A percentile compares a stretch with the other conserved stretches of the same genome.
These are phyloP conservation scores for Naganishia kalamii DNA, from an alignment of 768 basidiomycete species.

Conservation along the genomic window DNA sequence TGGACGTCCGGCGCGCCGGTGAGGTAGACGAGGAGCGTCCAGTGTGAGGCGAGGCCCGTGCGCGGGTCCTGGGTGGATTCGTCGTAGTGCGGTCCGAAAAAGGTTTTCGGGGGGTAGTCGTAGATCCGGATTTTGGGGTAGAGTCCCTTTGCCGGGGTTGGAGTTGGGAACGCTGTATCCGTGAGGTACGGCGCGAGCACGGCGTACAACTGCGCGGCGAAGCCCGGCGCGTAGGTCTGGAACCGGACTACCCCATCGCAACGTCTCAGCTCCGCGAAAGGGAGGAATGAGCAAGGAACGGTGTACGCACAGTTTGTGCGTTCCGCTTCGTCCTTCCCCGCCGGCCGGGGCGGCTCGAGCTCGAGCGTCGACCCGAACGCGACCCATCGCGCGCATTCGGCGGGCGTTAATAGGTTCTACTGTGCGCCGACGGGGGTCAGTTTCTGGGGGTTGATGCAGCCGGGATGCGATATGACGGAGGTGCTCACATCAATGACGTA, in stretches of 20 bases:
- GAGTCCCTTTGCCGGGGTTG: not conserved
- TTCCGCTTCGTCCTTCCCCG: conserved; percentile 19
- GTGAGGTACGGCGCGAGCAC: conserved; percentile 8
- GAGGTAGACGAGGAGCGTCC: conserved; percentile 23
- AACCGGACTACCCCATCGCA: not conserved
- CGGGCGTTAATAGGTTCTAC: conserved; percentile 14
- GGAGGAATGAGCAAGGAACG: not conserved
- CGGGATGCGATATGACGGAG: not conserved
- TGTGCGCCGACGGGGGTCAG: not conserved
- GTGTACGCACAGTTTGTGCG: conserved; percentile 15
- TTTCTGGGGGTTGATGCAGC: not conserved
- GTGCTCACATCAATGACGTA: conserved; percentile 19
- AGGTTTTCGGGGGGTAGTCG: conserved; percentile 20
- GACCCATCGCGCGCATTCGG: conserved; percentile 20
- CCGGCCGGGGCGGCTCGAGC: conserved; percentile 16
- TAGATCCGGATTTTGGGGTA: conserved; percentile 22
- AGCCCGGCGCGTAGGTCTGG: conserved; percentile 15
- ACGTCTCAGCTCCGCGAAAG: not conserved
- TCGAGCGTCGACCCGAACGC: conserved; percentile 14
- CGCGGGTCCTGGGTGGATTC: not conserved
- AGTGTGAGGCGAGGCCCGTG: not conserved
- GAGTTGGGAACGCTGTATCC: not conserved
- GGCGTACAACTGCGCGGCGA: not conserved
- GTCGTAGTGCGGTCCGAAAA: conserved; percentile 23
- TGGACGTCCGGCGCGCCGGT: conserved; percentile 1